Percentiles rank a stretch among this genome's conserved stretches.
phyloP scores from a whole-genome alignment of 495 filamentous ascomycete genomes.

The Staphylotrichum longicolle region DNA sequence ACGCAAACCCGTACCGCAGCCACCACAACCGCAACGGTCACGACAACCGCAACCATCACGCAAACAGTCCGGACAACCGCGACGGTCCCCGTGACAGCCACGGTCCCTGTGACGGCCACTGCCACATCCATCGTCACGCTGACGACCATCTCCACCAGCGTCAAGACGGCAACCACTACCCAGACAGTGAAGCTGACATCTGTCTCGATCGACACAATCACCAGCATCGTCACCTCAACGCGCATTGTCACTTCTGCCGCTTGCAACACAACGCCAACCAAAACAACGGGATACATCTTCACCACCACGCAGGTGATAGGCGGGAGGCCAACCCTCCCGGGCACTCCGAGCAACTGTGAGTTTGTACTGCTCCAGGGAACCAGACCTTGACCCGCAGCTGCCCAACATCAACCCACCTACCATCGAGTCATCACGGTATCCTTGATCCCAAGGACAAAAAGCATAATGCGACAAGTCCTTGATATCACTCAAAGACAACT shows the following conservation, averaged over 20 bases:
- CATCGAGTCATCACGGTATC: no score
- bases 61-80: neutral
- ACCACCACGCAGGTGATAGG: neutral
- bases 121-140: slow-evolving; percentile 12
- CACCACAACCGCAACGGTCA: slow-evolving; percentile 27
- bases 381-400: neutral
- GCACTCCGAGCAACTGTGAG: slow-evolving; percentile 29
- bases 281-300: neutral
- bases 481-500: no score
- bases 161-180: slow-evolving; percentile 7
- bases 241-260: slow-evolving; percentile 7
- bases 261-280: neutral
- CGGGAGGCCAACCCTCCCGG: slow-evolving; percentile 22
- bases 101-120: slow-evolving; percentile 6
- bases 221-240: slow-evolving; percentile 19
- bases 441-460: no score
- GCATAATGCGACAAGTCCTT: no score
- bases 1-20: slow-evolving; percentile 11
- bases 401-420: no score
- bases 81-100: slow-evolving; percentile 1
- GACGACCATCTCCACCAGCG: slow-evolving; percentile 17
- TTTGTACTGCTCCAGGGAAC: neutral
- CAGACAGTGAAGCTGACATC: slow-evolving; percentile 18
- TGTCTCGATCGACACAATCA: slow-evolving; percentile 17
- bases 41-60: slow-evolving; percentile 15